Base-by-base conservation (phyloP, 2,329 filamentous ascomycete genomes). In the Teratosphaeria gauchensis region DNA sequence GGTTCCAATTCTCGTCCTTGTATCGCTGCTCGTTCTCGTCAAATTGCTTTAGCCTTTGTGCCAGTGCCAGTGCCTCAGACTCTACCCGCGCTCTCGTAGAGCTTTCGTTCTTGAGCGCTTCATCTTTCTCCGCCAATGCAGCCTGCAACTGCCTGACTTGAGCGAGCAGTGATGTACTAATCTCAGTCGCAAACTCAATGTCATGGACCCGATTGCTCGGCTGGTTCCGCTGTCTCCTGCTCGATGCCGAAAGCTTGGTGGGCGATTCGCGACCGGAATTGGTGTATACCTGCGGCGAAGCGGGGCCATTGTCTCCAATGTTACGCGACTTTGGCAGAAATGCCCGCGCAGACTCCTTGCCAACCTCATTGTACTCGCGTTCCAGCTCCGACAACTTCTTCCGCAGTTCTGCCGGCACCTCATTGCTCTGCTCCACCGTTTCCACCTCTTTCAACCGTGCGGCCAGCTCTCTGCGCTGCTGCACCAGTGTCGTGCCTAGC, bases 1-100 rank as follows among this genome's bases (percentile, higher is more conserved):
- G 81, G 63, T 89, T 92, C 94, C 94, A 99, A 72, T 97, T 99
- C 74, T 97, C 94, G 69, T 99, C 94, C 75, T 96, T 97, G 77
- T 95, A 96, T 56, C 90, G 87, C 68, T 95, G 88, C 73, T 99
- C 94, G 71, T 89, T 96, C 74, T 99, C 94, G 66, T 96, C 92
- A 48, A 96, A 79, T 6, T 83, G 82, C 69, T 89, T 88, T 63
- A 97, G 78, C 35, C 91, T 85, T 72, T 95, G 89, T 56, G 87
- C 83, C 63, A 95, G 83, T 2, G 82, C 84, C 71, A 95, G 88
- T 0, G 86, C 83, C 64, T 96, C 92, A 35, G 89, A 82, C 72
- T 97, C 92, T 38, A 97, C 80, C 61, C 84, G 84, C 5, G 88
- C 87, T 67, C 88, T 89, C 62, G 95, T 90, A 56, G 84, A 73